phyloP scores from a whole-genome alignment of 768 basidiomycete species.

The Neoboletus brunneissimus region DNA sequence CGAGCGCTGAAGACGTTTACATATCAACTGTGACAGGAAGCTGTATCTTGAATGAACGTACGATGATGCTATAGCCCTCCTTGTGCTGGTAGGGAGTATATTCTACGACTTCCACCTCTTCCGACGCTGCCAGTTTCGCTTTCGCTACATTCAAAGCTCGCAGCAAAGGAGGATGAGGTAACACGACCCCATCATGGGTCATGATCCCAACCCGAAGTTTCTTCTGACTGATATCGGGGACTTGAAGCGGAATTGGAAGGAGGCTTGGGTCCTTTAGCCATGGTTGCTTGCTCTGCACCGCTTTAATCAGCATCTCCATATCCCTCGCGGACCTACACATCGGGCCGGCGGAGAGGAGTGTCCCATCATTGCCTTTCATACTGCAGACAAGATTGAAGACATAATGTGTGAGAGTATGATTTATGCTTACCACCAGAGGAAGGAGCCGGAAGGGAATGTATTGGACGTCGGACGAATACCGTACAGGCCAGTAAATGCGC shows the following conservation, averaged over 20 bases:
- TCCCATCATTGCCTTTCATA: constrained; percentile 26
- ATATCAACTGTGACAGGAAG: neutral
- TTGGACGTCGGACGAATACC: constrained; percentile 39
- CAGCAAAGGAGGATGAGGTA: constrained; percentile 40
- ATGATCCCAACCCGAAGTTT: constrained; percentile 30
- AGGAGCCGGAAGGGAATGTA: constrained; percentile 25
- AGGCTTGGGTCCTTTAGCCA: constrained; percentile 39
- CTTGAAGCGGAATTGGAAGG: constrained; percentile 27
- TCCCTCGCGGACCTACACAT: constrained; percentile 31
- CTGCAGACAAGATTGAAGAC: constrained; percentile 16
- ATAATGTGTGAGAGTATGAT: neutral
- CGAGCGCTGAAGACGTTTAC: constrained; percentile 23
- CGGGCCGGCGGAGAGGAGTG: constrained; percentile 13
- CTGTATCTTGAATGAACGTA: constrained; percentile 4
- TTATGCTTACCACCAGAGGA: constrained; percentile 21
- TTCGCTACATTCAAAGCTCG: constrained; percentile 40
- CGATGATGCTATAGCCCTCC: constrained; percentile 33
- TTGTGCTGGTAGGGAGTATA: constrained; percentile 38
- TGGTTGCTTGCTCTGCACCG: constrained; percentile 33
- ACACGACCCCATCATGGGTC: constrained; percentile 37
- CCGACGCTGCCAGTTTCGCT: constrained; percentile 34
- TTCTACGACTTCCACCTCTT: constrained; percentile 35
- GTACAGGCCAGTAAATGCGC: constrained; percentile 38
- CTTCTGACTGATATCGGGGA: constrained; percentile 25
- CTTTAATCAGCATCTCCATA: constrained; percentile 18